Conservation (phyloP, 1,284 basidiomycete genomes). For the Boletus smithii region DNA sequence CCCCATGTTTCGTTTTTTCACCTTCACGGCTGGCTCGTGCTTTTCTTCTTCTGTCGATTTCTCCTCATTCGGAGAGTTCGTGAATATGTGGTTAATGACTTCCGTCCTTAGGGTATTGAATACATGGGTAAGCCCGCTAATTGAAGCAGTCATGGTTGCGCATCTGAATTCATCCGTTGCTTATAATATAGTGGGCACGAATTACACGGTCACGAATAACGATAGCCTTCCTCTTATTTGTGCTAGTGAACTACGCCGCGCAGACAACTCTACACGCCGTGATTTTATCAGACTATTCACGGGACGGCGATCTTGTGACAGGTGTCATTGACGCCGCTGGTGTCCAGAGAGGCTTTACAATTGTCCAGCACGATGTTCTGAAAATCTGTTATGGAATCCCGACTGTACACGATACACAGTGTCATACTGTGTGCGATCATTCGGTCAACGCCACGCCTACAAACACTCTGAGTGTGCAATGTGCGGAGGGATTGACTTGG, state of each 20-base stretch:
- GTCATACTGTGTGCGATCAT: constrained; percentile 9
- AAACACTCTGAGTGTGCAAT: constrained; percentile 21
- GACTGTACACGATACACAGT: constrained; percentile 4
- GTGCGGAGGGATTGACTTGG: constrained; percentile 41
- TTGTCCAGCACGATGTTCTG: constrained; percentile 5
- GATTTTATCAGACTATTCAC: constrained; percentile 34
- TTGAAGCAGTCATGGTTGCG: background rate
- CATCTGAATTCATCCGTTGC: background rate
- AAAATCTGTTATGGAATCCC: constrained; percentile 21
- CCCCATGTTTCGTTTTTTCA: background rate
- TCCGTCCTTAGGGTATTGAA: background rate
- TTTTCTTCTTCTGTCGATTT: background rate
- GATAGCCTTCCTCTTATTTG: constrained; percentile 41
- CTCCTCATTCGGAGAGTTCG: background rate
- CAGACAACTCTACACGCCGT: constrained; percentile 38
- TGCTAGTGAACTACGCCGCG: constrained; percentile 37
- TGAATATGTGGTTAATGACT: background rate
- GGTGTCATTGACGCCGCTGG: constrained; percentile 22
- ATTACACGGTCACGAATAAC: constrained; percentile 45
- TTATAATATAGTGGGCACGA: constrained; percentile 37
- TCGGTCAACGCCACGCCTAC: background rate
- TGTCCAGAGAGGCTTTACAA: constrained; percentile 16
- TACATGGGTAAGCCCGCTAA: constrained; percentile 15
- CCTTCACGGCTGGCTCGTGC: constrained; percentile 18
- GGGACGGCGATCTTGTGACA: constrained; percentile 33